Evolutionary conservation across 2,329 filamentous ascomycete species (phyloP), one percentile per base, ranked within the genome.

Genomic region (Xylaria sp.): DNA sequence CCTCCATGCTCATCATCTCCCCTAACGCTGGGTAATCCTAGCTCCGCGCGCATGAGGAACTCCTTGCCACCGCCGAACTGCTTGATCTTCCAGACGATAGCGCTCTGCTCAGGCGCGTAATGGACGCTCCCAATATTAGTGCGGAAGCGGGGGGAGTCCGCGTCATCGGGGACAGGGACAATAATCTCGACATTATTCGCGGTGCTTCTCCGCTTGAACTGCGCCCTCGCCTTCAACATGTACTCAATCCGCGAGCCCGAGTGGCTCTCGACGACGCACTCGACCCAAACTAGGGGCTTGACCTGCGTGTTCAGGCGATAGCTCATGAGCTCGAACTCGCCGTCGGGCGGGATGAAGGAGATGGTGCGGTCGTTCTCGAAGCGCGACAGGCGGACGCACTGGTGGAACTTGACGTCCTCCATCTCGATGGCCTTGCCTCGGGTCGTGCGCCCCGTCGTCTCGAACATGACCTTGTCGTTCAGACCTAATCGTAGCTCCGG

Each of bases 391-490:
- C 96, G 90, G 72, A 99, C 96, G 78, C 96, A 99, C 81, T 99
- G 96, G 82, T 99, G 96, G 81, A 99, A 99, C 78, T 99, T 99
- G 81, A 99, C 96, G 75, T 99, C 96, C 78, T 99, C 96, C 96
- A 99, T 99, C 83, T 99, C 96, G 71, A 99, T 96, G 10, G 96
- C 93, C 82, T 99, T 99, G 68, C 96, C 96, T 76, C 96, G 86
- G 46, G 95, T 98, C 18, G 95, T 93, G 69, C 96, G 88, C 32
- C 96, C 96, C 0, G 96, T 99, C 4, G 94, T 97, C 83, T 99
- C 96, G 78, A 99, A 99, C 96, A 99, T 99, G 80, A 93, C 96
- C 83, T 99, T 99, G 85, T 99, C 96, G 83, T 99, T 99, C 78
- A 99, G 83, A 4, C 96, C 96, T 59, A 99, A 82, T 32, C 96